phyloP scores from a whole-genome alignment of 2,329 filamentous ascomycete species.

The Verticillium dahliae region DNA sequence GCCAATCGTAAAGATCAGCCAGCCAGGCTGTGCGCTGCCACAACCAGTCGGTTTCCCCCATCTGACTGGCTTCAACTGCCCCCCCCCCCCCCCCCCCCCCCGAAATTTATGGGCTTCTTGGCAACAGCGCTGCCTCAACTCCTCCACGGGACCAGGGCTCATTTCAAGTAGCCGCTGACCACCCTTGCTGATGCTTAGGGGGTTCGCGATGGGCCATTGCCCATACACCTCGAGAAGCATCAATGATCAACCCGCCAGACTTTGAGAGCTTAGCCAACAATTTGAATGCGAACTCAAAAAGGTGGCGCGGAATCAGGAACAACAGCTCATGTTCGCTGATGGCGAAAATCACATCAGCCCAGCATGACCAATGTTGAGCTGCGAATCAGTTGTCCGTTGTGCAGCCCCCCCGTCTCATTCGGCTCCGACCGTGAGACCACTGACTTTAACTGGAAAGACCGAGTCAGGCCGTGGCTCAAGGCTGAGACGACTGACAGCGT shows the following conservation, averaged over 20 bases:
- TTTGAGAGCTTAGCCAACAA: no score
- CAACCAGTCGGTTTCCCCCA: not conserved
- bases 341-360: not conserved
- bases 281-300: no score
- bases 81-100: not conserved
- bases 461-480: not conserved
- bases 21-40: not conserved
- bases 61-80: not conserved
- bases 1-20: not conserved
- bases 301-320: not conserved
- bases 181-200: not conserved
- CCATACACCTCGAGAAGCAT: no score
- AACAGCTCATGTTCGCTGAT: not conserved
- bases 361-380: not conserved
- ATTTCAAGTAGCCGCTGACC: not conserved
- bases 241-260: no score
- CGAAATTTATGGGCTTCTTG: not conserved
- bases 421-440: not conserved
- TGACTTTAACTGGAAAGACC: not conserved
- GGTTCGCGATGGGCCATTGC: no score
- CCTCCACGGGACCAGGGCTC: not conserved
- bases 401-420: not conserved
- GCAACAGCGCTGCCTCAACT: not conserved
- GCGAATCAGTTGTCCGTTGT: not conserved
- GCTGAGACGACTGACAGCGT: not conserved